Base-by-base conservation (phyloP, 2,329 filamentous ascomycete genomes). In the Beauveria sp. region DNA sequence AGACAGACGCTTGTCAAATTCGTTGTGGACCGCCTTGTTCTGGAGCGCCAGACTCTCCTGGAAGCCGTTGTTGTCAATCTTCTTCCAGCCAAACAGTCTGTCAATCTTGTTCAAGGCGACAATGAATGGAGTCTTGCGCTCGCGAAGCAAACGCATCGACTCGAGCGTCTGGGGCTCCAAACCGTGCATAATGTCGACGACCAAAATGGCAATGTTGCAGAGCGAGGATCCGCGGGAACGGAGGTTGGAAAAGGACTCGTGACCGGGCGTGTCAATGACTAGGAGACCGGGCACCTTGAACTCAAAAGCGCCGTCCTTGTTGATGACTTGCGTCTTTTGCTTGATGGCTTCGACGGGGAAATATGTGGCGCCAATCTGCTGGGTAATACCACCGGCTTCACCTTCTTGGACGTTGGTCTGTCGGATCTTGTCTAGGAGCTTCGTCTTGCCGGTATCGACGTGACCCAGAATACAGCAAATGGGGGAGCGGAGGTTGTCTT, bases 361-460 rank as follows among this genome's bases (percentile, higher is more conserved):
- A 81, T 98, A 99, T 2, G 95, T 99, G 57, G 95, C 95, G 88
- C 95, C 95, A 72, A 99, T 99, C 77, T 99, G 95, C 78, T 99
- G 95, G 8, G 95, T 99, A 72, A 99, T 99, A 87, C 95, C 95
- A 82, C 95, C 96, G 46, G 95, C 96, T 84, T 99, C 95, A 71
- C 95, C 95, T 78, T 98, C 95, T 73, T 99, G 96, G 42, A 99
- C 95, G 73, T 99, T 98, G 62, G 95, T 98, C 76, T 97, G 92
- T 71, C 95, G 90, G 72, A 99, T 91, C 81, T 99, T 99, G 82
- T 99, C 95, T 63, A 99, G 84, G 65, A 99, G 82, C 80, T 98
- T 99, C n/a, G 95, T 99, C 81, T 99, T 99, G 75, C 95, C 95
- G 51, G 96, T 99, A 87, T 99, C 95, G 85, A 99, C 95, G 85